A percentile compares a stretch with the other conserved stretches of the same genome.
Conservation (phyloP, 345 rosid species). For the Eucalyptus tenuipes region DNA sequence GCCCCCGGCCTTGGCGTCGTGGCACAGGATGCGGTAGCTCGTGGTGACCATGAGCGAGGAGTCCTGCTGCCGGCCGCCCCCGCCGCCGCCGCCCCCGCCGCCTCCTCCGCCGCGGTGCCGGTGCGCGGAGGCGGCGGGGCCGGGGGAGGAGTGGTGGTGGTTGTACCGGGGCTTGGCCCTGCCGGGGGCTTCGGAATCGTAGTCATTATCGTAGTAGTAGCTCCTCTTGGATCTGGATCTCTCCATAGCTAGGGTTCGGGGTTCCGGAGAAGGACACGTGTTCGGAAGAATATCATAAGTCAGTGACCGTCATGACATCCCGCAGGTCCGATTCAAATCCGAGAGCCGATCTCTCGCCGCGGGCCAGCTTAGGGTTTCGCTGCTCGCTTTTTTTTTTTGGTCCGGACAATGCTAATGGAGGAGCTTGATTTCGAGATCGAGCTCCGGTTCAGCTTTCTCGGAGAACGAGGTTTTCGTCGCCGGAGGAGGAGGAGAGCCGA, state of each 20-base stretch:
- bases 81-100: conserved; percentile 35
- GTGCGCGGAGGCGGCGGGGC: conserved; percentile 14
- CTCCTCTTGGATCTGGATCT: conserved; percentile 97
- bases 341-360: not conserved
- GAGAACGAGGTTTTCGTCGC: not conserved
- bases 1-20: conserved; percentile 91
- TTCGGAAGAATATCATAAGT: not conserved
- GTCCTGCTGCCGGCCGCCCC: conserved; percentile 34
- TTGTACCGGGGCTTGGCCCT: conserved; percentile 76
- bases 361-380: not conserved
- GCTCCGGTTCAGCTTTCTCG: not conserved
- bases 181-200: conserved; percentile 49
- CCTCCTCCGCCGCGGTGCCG: conserved; percentile 34
- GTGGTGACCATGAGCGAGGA: conserved; percentile 62
- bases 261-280: not conserved
- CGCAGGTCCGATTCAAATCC: not conserved
- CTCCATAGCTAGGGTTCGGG: conserved; percentile 40
- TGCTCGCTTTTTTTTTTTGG: not conserved
- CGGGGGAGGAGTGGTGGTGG: not conserved
- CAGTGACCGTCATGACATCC: not conserved
- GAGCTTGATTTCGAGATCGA: not conserved
- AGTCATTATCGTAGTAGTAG: conserved; percentile 87
- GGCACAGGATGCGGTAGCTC: conserved; percentile 87
- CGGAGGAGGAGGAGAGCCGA: not conserved
- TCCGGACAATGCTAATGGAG: not conserved